Percentiles rank a stretch among this genome's conserved stretches.
Conservation (phyloP, 2,329 filamentous ascomycete species). For the Aspergillus versicolor region DNA sequence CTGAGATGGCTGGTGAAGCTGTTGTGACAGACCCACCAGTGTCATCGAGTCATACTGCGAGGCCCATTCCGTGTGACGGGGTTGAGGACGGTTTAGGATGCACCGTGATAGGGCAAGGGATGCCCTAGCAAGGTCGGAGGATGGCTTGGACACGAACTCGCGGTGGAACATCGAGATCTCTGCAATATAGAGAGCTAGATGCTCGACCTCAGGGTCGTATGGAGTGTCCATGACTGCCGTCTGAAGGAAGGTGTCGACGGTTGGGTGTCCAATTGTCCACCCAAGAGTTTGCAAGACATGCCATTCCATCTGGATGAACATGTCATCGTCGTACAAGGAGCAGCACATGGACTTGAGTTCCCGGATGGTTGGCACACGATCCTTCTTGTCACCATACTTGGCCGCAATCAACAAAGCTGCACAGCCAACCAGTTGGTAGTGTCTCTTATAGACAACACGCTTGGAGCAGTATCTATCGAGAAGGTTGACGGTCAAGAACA, state of each 20-base stretch:
- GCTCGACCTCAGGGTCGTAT: conserved; percentile 84
- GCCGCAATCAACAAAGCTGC: conserved; percentile 93
- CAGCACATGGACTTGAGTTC: conserved; percentile 99
- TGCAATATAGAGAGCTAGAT: conserved; percentile 90
- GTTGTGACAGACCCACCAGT: conserved; percentile 62
- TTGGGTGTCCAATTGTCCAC: conserved; percentile 94
- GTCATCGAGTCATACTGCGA: conserved; percentile 52
- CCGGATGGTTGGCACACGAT: conserved; percentile 93
- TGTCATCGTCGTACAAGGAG: conserved; percentile 95
- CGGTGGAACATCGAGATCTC: conserved; percentile 96
- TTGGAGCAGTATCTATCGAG: conserved; percentile 97
- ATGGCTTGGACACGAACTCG: conserved; percentile 90
- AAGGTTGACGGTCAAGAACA: conserved; percentile 95
- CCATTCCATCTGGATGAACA: conserved; percentile 99
- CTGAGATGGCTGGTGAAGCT: conserved; percentile 65
- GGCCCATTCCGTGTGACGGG: conserved; percentile 73
- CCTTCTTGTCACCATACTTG: conserved; percentile 99
- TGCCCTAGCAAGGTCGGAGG: conserved; percentile 85
- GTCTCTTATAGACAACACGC: conserved; percentile 96
- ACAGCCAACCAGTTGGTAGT: conserved; percentile 97
- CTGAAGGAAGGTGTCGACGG: conserved; percentile 90
- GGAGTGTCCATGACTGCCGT: conserved; percentile 73
- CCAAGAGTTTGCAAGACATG: conserved; percentile 96
- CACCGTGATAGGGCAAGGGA: conserved; percentile 83
- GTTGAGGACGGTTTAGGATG: conserved; percentile 77